Evolutionary conservation across 768 basidiomycete genomes (phyloP).

Genomic region (Leucosporidium creatinivorum): DNA sequence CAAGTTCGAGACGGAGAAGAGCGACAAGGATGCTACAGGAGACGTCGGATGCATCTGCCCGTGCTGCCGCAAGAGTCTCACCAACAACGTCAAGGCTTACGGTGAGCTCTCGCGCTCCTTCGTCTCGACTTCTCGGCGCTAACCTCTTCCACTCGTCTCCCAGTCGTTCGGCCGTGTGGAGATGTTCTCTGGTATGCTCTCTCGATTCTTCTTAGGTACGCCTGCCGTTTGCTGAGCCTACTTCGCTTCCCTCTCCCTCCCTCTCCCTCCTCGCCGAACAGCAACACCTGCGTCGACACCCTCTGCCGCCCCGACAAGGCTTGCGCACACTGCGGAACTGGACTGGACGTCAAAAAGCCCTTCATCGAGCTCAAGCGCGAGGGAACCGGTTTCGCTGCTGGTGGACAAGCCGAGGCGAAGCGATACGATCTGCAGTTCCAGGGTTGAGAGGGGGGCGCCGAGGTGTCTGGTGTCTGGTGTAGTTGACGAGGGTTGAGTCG

Average conservation of each 20-base stretch:
- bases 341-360: conserved; percentile 61
- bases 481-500: no score
- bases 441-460: conserved; percentile 46
- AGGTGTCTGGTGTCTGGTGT: not conserved
- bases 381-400: conserved; percentile 91
- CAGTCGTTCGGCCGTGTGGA: conserved; percentile 77
- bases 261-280: not conserved
- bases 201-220: no score
- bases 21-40: conserved; percentile 17
- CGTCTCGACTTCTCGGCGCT: not conserved
- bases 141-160: not conserved
- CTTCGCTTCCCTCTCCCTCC: not conserved
- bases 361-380: conserved; percentile 73
- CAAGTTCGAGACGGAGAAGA: conserved; percentile 56
- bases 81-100: conserved; percentile 66
- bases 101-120: conserved; percentile 47
- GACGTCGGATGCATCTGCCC: conserved; percentile 60
- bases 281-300: conserved; percentile 76
- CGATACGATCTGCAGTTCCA: conserved; percentile 78
- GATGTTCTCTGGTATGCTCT: conserved; percentile 65
- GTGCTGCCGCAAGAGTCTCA: conserved; percentile 75
- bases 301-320: conserved; percentile 57
- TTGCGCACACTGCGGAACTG: conserved; percentile 77
- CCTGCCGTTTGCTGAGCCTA: no score
- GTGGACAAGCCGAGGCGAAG: conserved; percentile 84